Base-by-base conservation (phyloP, 352 stramenopile species). In the Thalassiosira mediterranea region DNA sequence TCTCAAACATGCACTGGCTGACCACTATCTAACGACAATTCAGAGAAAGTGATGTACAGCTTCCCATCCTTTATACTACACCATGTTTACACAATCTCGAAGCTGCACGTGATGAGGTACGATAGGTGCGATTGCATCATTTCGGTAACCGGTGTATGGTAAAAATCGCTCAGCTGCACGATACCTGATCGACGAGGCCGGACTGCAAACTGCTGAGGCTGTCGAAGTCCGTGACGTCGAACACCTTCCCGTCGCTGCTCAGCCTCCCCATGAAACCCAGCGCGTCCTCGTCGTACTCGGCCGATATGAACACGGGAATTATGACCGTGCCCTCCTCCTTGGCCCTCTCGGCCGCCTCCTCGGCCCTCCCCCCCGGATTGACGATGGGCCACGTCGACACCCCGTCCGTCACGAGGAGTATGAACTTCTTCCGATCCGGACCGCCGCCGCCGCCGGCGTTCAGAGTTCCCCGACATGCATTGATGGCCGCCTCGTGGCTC, bases 331-430 rank as follows among this genome's bases (percentile, higher is more conserved):
- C 73, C 53, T 47, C 60, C 17, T 25, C 26, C 37, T 77, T 74
- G 1, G 66, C 73, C 37, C 40, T 15, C 2, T 11, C 32, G 23
- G 73, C 73, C 11, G 62, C 59, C 8, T 34, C 26, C 52, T 61
- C 23, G 13, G 73, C 73, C 40, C 13, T 61, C 8, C 40, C 23
- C 31, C 59, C 53, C 23, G 73, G 66, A 29, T 67, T 28, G 48
- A 31, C 38, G 1, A 40, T 23, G 2, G 65, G 57, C 32, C 13
- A 26, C 3, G 51, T 46, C 13, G 65, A 48, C 26, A 62, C 17
- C 3, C 73, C 73, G 68, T 82, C 73, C 15, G 73, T 82, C 40
- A 82, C 68, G 11, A 82, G 26, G 38, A 82, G 58, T 10, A 82
- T 82, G 19, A 77, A 61, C 26, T 71, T 82, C 25, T 71, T 67